Evolutionary conservation across 441 rosid genomes (phyloP).

Genomic region (Gossypium davidsonii): DNA sequence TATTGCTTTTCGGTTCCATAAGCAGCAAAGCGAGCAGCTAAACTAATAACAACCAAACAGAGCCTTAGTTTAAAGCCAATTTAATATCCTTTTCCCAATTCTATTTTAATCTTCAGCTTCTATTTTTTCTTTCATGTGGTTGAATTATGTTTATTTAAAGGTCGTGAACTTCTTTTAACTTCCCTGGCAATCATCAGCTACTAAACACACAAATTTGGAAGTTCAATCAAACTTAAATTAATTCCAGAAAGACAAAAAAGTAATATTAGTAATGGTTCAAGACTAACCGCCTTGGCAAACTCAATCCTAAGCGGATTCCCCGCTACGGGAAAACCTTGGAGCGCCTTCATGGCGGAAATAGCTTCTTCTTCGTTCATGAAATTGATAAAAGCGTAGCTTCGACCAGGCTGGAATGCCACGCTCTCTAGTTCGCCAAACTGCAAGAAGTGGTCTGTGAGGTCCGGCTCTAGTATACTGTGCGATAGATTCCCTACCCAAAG

Average conservation of each 20-base stretch:
- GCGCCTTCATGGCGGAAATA: conserved; percentile 58
- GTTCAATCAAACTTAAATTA: conserved; percentile 12
- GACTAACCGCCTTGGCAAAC: conserved; percentile 99
- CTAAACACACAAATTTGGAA: conserved; percentile 3
- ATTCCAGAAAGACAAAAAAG: conserved; percentile 14
- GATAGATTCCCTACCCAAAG: conserved; percentile 90
- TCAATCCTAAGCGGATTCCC: conserved; percentile 89
- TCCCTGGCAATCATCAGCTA: neutral
- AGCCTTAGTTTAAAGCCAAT: neutral
- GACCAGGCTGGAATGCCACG: conserved; percentile 73
- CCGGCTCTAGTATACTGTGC: conserved; percentile 48
- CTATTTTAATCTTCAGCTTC: neutral
- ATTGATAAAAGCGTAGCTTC: conserved; percentile 82
- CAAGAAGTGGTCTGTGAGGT: conserved; percentile 46
- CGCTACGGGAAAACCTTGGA: conserved; percentile 72
- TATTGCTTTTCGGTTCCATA: neutral
- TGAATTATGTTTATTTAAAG: neutral
- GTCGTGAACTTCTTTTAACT: neutral
- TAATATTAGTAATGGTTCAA: conserved; percentile 31
- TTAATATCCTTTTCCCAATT: neutral
- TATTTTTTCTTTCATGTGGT: neutral
- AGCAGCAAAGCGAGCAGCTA: neutral
- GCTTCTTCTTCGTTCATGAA: conserved; percentile 64
- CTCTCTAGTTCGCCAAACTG: conserved; percentile 74
- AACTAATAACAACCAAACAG: neutral